A percentile compares a stretch with the other conserved stretches of the same genome.
phyloP scores from a whole-genome alignment of 2,329 filamentous ascomycete species.

The Lachnellula suecica region DNA sequence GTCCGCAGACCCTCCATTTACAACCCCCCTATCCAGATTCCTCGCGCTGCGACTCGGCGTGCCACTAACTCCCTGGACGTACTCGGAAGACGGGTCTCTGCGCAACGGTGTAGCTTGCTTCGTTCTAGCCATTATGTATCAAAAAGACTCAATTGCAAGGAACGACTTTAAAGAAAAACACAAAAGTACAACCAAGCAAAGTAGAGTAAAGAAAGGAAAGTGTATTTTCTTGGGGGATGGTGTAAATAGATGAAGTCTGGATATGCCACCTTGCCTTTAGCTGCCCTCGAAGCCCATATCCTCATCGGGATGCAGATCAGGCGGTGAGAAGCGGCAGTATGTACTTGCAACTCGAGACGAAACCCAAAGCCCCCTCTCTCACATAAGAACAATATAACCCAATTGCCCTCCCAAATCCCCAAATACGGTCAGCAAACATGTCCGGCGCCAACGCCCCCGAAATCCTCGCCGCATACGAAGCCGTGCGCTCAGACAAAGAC shows the following conservation, averaged over 20 bases:
- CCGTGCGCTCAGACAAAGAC: constrained; percentile 66
- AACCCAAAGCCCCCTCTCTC: constrained; percentile 5
- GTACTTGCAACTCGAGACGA: not conserved
- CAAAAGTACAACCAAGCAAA: not conserved
- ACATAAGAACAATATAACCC: not conserved
- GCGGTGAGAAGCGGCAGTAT: constrained; percentile 5
- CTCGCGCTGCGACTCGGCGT: constrained; percentile 33
- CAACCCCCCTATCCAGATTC: constrained; percentile 20
- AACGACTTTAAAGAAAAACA: constrained; percentile 8
- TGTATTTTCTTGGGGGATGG: not conserved
- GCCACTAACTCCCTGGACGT: constrained; percentile 47
- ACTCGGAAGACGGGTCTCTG: constrained; percentile 66
- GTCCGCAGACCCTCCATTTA: constrained; percentile 33
- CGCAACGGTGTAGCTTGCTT: constrained; percentile 67
- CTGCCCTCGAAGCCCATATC: not conserved
- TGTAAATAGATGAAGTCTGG: not conserved
- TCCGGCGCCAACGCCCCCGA: constrained; percentile 58
- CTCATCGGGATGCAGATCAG: not conserved
- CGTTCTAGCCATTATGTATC: constrained; percentile 61
- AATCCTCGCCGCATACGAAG: constrained; percentile 63
- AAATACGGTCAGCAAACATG: constrained; percentile 39
- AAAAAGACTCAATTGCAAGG: not conserved
- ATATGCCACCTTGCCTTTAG: constrained; percentile 21
- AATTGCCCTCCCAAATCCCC: not conserved
- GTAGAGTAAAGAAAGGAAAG: constrained; percentile 3